Percentiles rank a stretch among this genome's conserved stretches.
phyloP scores from a whole-genome alignment of 2,329 filamentous ascomycete genomes.

The Mycocentrospora acerina region DNA sequence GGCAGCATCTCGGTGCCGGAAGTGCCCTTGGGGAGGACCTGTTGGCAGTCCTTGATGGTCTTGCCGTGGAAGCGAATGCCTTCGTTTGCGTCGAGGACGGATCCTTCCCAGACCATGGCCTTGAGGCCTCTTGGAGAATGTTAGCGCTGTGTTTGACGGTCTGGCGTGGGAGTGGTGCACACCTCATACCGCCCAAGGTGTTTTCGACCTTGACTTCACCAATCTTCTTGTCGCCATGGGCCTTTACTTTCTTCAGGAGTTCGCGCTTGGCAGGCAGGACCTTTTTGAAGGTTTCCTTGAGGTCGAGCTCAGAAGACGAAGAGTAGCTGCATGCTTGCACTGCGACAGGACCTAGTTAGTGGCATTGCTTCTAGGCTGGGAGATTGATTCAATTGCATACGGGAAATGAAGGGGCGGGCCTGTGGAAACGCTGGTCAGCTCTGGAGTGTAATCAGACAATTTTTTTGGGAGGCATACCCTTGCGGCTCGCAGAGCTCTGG shows the following conservation, averaged over 20 bases:
- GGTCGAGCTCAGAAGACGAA: slow-evolving; percentile 76
- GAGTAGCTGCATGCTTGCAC: slow-evolving; percentile 63
- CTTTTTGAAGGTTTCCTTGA: slow-evolving; percentile 82
- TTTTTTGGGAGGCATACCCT: slow-evolving; percentile 59
- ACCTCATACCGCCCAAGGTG: slow-evolving; percentile 92
- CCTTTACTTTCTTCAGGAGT: slow-evolving; percentile 90
- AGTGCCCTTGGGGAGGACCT: slow-evolving; percentile 87
- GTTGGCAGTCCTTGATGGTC: slow-evolving; percentile 97
- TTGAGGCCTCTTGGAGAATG: slow-evolving; percentile 68
- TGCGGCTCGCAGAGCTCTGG: slow-evolving; percentile 63
- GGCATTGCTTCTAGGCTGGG: not conserved
- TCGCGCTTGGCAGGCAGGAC: slow-evolving; percentile 91
- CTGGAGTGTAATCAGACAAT: not conserved
- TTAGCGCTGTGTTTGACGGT: not conserved
- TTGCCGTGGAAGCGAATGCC: slow-evolving; percentile 97
- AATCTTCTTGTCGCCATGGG: slow-evolving; percentile 76
- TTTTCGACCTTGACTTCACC: slow-evolving; percentile 94
- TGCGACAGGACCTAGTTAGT: slow-evolving; percentile 22
- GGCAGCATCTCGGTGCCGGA: slow-evolving; percentile 95
- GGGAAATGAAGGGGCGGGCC: slow-evolving; percentile 37
- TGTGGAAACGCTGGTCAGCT: slow-evolving; percentile 20
- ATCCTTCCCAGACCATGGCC: slow-evolving; percentile 98
- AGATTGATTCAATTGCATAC: slow-evolving; percentile 33
- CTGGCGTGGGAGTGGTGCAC: slow-evolving; percentile 9
- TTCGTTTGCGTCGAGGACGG: slow-evolving; percentile 92